Percentiles rank a stretch among this genome's conserved stretches.
These are phyloP conservation scores for Juncus inflexus DNA, from an alignment of 176 grass and related monocot species.

Conservation along the genomic window DNA sequence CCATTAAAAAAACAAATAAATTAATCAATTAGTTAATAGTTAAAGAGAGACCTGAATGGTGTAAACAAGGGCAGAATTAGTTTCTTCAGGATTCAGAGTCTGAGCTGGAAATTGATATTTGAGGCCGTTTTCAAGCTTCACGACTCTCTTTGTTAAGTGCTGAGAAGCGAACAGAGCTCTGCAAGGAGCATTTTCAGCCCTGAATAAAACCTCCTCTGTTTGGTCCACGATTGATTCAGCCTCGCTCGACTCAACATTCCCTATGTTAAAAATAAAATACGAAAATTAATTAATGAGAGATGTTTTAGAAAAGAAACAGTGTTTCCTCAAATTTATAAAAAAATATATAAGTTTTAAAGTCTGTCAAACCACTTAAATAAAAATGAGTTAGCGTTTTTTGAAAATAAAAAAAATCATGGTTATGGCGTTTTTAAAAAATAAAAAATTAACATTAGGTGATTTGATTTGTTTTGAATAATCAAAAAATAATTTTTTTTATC, in stretches of 20 bases:
- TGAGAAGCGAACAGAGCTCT: constrained; percentile 75
- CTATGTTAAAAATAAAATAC: too few species aligned
- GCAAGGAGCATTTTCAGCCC: constrained; percentile 36
- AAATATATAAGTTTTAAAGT: too few species aligned
- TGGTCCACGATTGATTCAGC: constrained; percentile 53
- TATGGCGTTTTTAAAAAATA: too few species aligned
- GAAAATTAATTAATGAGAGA: too few species aligned
- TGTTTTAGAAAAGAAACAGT: too few species aligned
- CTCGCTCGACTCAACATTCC: constrained; percentile 75
- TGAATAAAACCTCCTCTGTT: constrained; percentile 69
- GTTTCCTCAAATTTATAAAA: too few species aligned
- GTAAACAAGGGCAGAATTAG: constrained; percentile 85
- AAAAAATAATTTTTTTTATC: too few species aligned
- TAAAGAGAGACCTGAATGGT: constrained; percentile 73
- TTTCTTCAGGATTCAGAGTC: constrained; percentile 66
- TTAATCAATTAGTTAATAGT: neutral
- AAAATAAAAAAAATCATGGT: too few species aligned
- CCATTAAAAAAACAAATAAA: neutral
- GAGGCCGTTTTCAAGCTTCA: constrained; percentile 88
- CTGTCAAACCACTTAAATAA: too few species aligned
- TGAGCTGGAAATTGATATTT: constrained; percentile 54
- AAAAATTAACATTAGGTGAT: too few species aligned
- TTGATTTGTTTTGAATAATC: too few species aligned
- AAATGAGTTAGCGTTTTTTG: too few species aligned
- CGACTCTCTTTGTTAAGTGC: constrained; percentile 77